These are phyloP conservation scores for Mychonastes homosphaera DNA, from an alignment of 139 green algal species.

Conservation along the genomic window DNA sequence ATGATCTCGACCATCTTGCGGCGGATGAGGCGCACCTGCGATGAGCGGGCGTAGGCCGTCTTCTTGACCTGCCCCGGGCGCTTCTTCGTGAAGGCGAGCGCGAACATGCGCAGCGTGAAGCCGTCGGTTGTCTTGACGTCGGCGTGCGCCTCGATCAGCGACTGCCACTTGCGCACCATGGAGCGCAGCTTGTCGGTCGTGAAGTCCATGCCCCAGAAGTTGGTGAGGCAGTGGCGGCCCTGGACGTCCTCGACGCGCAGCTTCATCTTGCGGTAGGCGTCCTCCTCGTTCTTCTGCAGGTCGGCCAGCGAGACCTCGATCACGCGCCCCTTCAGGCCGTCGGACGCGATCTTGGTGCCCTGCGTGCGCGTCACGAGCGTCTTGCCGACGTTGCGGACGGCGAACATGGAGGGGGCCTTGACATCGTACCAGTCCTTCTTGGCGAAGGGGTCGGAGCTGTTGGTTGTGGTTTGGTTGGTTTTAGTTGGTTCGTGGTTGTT, in stretches of 20 bases:
- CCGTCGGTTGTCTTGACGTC: slow-evolving; percentile 99
- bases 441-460: slow-evolving; percentile 93
- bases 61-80: slow-evolving; percentile 81
- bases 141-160: slow-evolving; percentile 92
- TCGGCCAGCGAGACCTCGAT: slow-evolving; percentile 94
- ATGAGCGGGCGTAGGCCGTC: slow-evolving; percentile 88
- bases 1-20: slow-evolving; percentile 99
- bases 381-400: slow-evolving; percentile 86
- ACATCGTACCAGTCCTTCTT: slow-evolving; percentile 99
- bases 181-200: slow-evolving; percentile 99
- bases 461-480: no score
- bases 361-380: slow-evolving; percentile 92
- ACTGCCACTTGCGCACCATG: slow-evolving; percentile 99
- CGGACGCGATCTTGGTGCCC: slow-evolving; percentile 98
- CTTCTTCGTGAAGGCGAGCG: slow-evolving; percentile 97
- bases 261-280: slow-evolving; percentile 95
- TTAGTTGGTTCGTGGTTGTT: no score
- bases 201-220: slow-evolving; percentile 99
- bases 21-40: slow-evolving; percentile 74
- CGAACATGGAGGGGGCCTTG: slow-evolving; percentile 96
- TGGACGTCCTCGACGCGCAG: slow-evolving; percentile 93
- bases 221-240: slow-evolving; percentile 89
- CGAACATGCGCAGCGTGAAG: slow-evolving; percentile 95
- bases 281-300: slow-evolving; percentile 96
- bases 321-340: slow-evolving; percentile 95